Conservation (phyloP, 176 grass and related monocot genomes). For the Eragrostis nindensis region DNA sequence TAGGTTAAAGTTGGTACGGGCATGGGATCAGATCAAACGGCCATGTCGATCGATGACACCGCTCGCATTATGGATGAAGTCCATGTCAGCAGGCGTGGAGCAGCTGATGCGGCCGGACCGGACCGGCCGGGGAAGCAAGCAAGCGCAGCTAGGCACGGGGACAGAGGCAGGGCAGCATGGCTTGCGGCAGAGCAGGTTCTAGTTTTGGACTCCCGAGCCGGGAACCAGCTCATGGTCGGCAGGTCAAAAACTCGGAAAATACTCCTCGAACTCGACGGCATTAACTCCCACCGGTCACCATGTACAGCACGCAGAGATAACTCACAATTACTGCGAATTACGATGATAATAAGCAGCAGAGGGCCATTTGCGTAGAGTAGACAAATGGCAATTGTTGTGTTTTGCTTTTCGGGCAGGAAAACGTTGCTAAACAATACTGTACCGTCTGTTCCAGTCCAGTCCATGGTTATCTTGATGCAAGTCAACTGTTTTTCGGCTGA, state of each 20-base stretch:
- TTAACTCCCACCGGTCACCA: background rate
- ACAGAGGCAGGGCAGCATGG: background rate
- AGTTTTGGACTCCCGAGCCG: conserved; percentile 47
- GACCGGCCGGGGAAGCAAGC: too few relatives aligned
- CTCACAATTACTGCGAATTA: background rate
- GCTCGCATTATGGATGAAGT: too few relatives aligned
- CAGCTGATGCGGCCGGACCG: background rate
- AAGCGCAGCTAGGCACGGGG: background rate
- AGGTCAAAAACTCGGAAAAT: background rate
- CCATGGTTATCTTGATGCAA: background rate
- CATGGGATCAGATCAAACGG: too few relatives aligned
- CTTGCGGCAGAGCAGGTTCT: background rate
- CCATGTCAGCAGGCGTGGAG: background rate
- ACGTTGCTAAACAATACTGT: background rate
- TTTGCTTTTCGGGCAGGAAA: background rate
- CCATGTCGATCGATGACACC: too few relatives aligned
- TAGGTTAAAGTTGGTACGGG: background rate
- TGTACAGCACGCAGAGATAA: background rate
- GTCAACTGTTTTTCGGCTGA: background rate
- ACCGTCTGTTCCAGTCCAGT: background rate
- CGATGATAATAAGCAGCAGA: background rate
- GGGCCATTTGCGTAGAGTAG: background rate
- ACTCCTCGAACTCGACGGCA: background rate
- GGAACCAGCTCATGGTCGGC: background rate
- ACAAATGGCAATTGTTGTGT: too few relatives aligned